Evolutionary conservation across 2,329 filamentous ascomycete species (phyloP), one percentile per base, ranked within the genome.

Genomic region (Blastomyces gilchristii): DNA sequence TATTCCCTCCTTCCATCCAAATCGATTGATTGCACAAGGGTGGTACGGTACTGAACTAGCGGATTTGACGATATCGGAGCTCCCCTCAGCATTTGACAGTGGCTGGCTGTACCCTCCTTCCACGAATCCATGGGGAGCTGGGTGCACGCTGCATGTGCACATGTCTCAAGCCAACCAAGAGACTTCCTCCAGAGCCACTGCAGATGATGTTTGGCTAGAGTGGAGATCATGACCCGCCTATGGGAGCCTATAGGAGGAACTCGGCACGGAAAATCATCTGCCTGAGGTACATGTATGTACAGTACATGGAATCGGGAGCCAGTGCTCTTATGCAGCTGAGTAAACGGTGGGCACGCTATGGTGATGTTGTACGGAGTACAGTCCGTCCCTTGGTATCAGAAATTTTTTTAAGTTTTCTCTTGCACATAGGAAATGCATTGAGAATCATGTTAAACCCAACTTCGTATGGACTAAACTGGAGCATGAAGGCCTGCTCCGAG

Each of bases 61-160:
- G n/a, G 52, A 56, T 56, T 18, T 58, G 37, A 43, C 37, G 34
- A 43, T 11, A 47, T 31, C 37, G 8, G 12, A 16, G 8, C 57
- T 31, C 41, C 37, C 47, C 39, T 22, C 22, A 47, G 31, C 18
- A 28, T 47, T 12, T 59, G 41, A 25, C 43, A n/a, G 57, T 49
- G 57, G 57, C 57, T 59, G 57, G 57, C 57, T 59, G 57, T 43
- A 37, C 16, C 12, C 34, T n/a, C 54, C 9, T 37, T 22, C n/a
- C n/a, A 28, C 37, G 5, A 9, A 22, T 22, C 54, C 37, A 57
- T 57, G 54, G 37, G 28, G n/a, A 41, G n/a, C n/a, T 57, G 6
- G 11, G 8, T 41, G 37, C 54, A 3, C n/a, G 34, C 34, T 28
- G 31, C 37, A 57, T n/a, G 37, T 12, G n/a, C 37, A 12, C 11